phyloP scores from a whole-genome alignment of 2,329 filamentous ascomycete genomes.

The Monosporascus cannonballus region DNA sequence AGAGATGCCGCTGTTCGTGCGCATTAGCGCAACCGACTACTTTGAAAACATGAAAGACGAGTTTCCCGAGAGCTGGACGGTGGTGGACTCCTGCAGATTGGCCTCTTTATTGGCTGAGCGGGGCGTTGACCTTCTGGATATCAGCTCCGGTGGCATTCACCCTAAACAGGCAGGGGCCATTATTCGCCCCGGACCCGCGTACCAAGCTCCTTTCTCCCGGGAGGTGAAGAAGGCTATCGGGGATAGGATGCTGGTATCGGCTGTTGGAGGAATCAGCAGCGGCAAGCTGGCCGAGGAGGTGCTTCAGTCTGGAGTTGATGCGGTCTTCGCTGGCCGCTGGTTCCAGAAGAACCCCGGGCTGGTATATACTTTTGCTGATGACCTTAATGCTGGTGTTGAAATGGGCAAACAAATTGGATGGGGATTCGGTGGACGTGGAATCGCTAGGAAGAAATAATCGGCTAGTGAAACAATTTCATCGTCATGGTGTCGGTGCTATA shows the following conservation, averaged over 20 bases:
- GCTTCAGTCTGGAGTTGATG: slow-evolving; percentile 40
- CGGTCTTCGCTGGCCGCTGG: slow-evolving; percentile 42
- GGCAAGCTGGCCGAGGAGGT: slow-evolving; percentile 41
- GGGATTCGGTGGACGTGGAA: slow-evolving; percentile 40
- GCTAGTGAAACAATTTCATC: no score
- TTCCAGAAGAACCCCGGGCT: slow-evolving; percentile 55
- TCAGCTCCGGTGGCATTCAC: slow-evolving; percentile 59
- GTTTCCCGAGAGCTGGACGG: slow-evolving; percentile 50
- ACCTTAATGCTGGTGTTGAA: slow-evolving; percentile 39
- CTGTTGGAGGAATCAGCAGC: slow-evolving; percentile 43
- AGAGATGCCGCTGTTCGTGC: slow-evolving; percentile 61
- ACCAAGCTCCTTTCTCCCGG: slow-evolving; percentile 61
- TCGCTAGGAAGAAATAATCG: no score
- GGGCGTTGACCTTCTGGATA: slow-evolving; percentile 66
- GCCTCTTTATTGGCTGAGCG: slow-evolving; percentile 52
- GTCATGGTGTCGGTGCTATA: no score
- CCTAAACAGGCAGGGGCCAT: slow-evolving; percentile 31
- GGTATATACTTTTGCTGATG: slow-evolving; percentile 50
- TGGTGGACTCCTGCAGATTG: slow-evolving; percentile 53
- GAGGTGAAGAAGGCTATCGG: slow-evolving; percentile 61
- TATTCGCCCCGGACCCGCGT: slow-evolving; percentile 50
- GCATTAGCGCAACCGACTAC: slow-evolving; percentile 64
- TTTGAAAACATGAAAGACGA: slow-evolving; percentile 48
- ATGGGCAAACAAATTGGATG: slow-evolving; percentile 49
- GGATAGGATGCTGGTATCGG: slow-evolving; percentile 50